A percentile compares a stretch with the other conserved stretches of the same genome.
These are phyloP conservation scores for Eucommia ulmoides DNA, from an alignment of 257 asterid species.

Conservation along the genomic window DNA sequence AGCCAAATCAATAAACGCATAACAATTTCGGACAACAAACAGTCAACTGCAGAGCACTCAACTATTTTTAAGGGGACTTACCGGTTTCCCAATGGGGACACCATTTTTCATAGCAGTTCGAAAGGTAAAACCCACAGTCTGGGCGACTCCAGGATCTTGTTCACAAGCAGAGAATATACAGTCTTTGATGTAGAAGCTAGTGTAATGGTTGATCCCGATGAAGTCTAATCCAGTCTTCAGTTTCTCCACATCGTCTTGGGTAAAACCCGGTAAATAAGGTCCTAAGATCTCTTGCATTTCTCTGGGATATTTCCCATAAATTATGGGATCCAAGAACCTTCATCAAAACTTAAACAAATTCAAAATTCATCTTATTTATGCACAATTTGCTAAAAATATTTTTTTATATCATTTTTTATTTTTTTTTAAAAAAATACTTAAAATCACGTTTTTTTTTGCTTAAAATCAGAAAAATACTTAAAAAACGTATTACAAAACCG, in stretches of 20 bases:
- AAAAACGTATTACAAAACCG: too few relatives aligned
- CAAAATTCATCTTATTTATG: background rate
- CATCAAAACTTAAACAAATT: background rate
- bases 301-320: slow-evolving; percentile 40
- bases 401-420: background rate
- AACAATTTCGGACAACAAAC: too few relatives aligned
- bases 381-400: background rate
- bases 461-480: too few relatives aligned
- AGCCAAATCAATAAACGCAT: too few relatives aligned
- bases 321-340: slow-evolving; percentile 51
- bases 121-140: slow-evolving; percentile 28
- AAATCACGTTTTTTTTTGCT: background rate
- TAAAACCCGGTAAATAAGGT: slow-evolving; percentile 25
- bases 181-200: slow-evolving; percentile 38
- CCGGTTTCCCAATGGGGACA: slow-evolving; percentile 30
- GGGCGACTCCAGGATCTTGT: slow-evolving; percentile 27
- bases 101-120: slow-evolving; percentile 30
- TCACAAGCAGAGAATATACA: slow-evolving; percentile 38
- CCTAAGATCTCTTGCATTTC: slow-evolving; percentile 35
- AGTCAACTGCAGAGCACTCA: too few relatives aligned
- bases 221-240: slow-evolving; percentile 27
- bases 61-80: slow-evolving; percentile 13
- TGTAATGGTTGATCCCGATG: slow-evolving; percentile 47
- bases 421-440: background rate
- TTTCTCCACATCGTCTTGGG: slow-evolving; percentile 13